Conservation (phyloP, 805 yeast species). For the Lipomyces lipofer region DNA sequence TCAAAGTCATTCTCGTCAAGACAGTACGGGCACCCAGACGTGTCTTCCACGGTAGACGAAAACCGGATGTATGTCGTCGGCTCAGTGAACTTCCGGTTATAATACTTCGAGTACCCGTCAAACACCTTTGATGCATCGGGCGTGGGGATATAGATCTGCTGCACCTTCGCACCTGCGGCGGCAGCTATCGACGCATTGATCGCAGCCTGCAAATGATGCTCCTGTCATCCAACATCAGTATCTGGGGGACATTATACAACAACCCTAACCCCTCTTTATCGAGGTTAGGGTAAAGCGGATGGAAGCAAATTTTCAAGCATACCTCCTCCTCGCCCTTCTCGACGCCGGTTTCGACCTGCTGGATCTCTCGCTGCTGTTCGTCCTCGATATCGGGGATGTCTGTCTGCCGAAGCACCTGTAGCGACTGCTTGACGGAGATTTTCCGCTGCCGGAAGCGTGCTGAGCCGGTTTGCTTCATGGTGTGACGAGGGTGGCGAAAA, state of each 20-base stretch:
- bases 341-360: constrained; percentile 94
- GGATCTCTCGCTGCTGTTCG: constrained; percentile 79
- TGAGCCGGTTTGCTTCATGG: constrained; percentile 28
- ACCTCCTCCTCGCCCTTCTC: constrained; percentile 92
- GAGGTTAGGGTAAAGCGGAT: constrained; percentile 14
- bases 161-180: constrained; percentile 49
- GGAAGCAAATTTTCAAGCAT: constrained; percentile 9
- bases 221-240: constrained; percentile 41
- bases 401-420: constrained; percentile 70
- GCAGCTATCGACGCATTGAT: constrained; percentile 76
- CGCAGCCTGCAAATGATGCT: constrained; percentile 90
- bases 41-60: constrained; percentile 95
- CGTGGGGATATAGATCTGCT: constrained; percentile 83
- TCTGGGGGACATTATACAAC: too few relatives aligned
- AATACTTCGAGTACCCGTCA: constrained; percentile 68
- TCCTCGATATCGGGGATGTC: constrained; percentile 79
- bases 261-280: too few relatives aligned
- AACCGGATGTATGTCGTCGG: constrained; percentile 83
- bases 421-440: constrained; percentile 85
- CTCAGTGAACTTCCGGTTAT: constrained; percentile 62
- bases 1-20: constrained; percentile 87
- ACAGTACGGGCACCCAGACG: constrained; percentile 78
- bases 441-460: constrained; percentile 83
- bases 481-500: too few relatives aligned
- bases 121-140: constrained; percentile 67